Evolutionary conservation across 2,329 filamentous ascomycete genomes (phyloP).

Genomic region (Xylariomycetidae sp.): DNA sequence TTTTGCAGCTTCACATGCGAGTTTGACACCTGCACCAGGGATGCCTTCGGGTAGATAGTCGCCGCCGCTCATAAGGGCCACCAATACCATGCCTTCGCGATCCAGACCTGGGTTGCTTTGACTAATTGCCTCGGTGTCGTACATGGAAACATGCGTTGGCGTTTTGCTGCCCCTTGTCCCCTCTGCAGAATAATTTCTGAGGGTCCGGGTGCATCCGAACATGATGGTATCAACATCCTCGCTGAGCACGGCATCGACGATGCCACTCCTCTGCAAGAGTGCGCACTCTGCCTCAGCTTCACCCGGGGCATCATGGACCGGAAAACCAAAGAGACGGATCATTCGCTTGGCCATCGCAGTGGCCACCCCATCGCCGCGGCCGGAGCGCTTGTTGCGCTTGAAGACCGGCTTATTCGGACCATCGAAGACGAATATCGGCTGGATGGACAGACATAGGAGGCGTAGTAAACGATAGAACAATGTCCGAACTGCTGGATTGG

Average conservation of each 20-base stretch:
- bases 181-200: conserved; percentile 81
- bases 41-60: conserved; percentile 90
- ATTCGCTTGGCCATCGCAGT: conserved; percentile 76
- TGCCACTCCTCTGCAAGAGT: conserved; percentile 68
- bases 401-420: conserved; percentile 77
- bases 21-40: conserved; percentile 77
- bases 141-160: conserved; percentile 82
- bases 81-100: conserved; percentile 83
- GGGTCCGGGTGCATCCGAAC: conserved; percentile 79
- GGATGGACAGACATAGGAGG: conserved; percentile 69
- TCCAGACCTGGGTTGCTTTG: conserved; percentile 58
- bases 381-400: conserved; percentile 77
- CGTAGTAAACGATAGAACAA: conserved; percentile 87
- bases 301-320: conserved; percentile 79
- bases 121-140: conserved; percentile 55
- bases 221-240: conserved; percentile 97
- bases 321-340: conserved; percentile 78
- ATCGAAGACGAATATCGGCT: conserved; percentile 87
- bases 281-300: conserved; percentile 97
- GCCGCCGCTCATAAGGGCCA: conserved; percentile 91
- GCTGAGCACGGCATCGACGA: conserved; percentile 90
- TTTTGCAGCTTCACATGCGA: conserved; percentile 82
- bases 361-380: conserved; percentile 59
- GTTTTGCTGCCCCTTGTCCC: conserved; percentile 53
- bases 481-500: conserved; percentile 83